Percentiles rank a stretch among this genome's conserved stretches.
phyloP scores from a whole-genome alignment of 805 yeast genomes.

The Kuraishia ogatae region DNA sequence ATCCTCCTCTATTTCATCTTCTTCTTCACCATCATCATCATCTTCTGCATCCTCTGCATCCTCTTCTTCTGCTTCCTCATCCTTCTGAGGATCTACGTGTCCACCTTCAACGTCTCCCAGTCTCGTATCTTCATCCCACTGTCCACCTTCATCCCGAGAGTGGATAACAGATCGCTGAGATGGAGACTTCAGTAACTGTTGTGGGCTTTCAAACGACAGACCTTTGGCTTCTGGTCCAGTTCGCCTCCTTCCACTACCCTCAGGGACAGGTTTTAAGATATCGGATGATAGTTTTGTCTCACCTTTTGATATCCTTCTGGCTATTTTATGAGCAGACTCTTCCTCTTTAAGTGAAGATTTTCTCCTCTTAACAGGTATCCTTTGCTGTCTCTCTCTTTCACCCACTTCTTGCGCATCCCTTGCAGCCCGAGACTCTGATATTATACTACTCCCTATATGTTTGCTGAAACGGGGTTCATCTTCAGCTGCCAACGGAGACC shows the following conservation, averaged over 20 bases:
- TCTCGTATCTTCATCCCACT: not conserved
- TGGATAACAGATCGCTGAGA: not conserved
- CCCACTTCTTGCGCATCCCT: not conserved
- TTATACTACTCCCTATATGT: not conserved
- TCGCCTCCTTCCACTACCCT: not conserved
- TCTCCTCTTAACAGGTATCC: not conserved
- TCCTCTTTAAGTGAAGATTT: not conserved
- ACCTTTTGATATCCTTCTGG: not conserved
- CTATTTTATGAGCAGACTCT: not conserved
- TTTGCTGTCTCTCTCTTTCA: not conserved
- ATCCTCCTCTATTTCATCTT: slow-evolving; percentile 2
- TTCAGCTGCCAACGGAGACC: slow-evolving; percentile 20
- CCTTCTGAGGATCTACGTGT: not conserved
- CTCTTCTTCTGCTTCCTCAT: not conserved
- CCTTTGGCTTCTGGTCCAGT: not conserved
- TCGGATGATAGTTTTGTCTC: not conserved
- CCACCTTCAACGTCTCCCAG: not conserved
- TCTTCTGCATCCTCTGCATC: slow-evolving; percentile 7
- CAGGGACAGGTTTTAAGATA: not conserved
- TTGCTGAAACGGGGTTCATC: slow-evolving; percentile 57
- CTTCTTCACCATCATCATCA: not conserved
- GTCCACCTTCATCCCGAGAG: not conserved
- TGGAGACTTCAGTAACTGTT: not conserved
- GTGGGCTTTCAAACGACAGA: not conserved
- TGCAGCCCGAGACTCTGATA: not conserved